Evolutionary conservation across 208 protist genomes (phyloP).

Genomic region (Trypanosoma lewisi): DNA sequence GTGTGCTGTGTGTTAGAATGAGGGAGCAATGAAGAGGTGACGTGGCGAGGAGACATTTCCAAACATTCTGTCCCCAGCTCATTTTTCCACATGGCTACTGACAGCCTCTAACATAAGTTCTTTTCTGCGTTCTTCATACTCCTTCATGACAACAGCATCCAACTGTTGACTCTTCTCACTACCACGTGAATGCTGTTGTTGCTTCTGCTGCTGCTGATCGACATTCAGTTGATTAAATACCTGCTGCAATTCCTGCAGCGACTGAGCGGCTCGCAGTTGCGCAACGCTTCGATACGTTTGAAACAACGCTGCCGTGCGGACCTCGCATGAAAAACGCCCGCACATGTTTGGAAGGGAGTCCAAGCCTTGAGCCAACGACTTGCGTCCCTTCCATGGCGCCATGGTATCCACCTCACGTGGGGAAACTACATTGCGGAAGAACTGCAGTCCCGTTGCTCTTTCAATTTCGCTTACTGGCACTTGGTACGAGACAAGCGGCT

Average conservation of each 20-base stretch:
- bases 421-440: constrained; percentile 54
- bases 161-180: neutral
- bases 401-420: neutral
- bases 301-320: constrained; percentile 38
- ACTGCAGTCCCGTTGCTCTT: constrained; percentile 62
- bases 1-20: too few species aligned
- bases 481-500: constrained; percentile 68
- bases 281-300: constrained; percentile 54
- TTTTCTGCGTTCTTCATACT: constrained; percentile 34
- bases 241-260: constrained; percentile 46
- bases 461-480: constrained; percentile 55
- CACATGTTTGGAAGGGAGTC: constrained; percentile 55
- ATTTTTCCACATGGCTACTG: too few species aligned
- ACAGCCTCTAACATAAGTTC: constrained; percentile 35
- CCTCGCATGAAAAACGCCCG: constrained; percentile 45
- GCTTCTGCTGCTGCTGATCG: constrained; percentile 7
- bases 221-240: constrained; percentile 36
- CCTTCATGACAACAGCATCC: constrained; percentile 8
- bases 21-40: too few species aligned
- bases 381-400: neutral
- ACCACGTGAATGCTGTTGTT: neutral
- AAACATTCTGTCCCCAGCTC: too few species aligned
- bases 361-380: neutral
- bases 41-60: too few species aligned
- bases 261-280: constrained; percentile 54